phyloP scores from a whole-genome alignment of 176 grass and related monocot genomes.

The Rhynchospora breviuscula region DNA sequence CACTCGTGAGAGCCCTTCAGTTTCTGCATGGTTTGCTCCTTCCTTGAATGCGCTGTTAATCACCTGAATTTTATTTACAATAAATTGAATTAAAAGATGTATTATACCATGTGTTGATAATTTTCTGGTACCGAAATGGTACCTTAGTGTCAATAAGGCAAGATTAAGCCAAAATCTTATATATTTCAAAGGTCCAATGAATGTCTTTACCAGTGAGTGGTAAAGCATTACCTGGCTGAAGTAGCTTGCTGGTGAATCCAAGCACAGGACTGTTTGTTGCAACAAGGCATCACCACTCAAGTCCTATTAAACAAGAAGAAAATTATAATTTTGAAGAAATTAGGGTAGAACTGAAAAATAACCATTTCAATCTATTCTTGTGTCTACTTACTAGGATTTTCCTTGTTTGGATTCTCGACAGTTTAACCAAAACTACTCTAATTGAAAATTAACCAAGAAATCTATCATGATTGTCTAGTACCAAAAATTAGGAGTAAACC shows the following conservation, averaged over 20 bases:
- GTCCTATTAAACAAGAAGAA: constrained; percentile 19
- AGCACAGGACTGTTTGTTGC: constrained; percentile 54
- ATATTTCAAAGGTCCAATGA: neutral
- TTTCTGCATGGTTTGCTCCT: constrained; percentile 37
- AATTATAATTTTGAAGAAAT: neutral
- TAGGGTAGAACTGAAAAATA: neutral
- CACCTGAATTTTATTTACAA: constrained; percentile 32
- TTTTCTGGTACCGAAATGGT: neutral
- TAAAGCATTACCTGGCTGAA: constrained; percentile 54
- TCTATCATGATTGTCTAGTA: neutral
- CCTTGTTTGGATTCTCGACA: neutral
- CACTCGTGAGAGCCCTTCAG: constrained; percentile 60
- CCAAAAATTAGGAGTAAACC: neutral
- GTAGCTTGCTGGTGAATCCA: constrained; percentile 58
- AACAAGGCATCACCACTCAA: constrained; percentile 28
- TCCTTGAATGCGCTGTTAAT: constrained; percentile 42
- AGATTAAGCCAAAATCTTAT: neutral
- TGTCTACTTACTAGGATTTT: neutral
- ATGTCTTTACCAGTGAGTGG: neutral
- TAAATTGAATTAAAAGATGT: neutral
- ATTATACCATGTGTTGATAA: neutral
- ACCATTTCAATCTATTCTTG: neutral
- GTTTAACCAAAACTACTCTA: neutral
- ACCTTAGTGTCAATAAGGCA: neutral
- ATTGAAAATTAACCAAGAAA: neutral